Evolutionary conservation across 495 filamentous ascomycete genomes (phyloP).

Genomic region (Aspergillus avenaceus): DNA sequence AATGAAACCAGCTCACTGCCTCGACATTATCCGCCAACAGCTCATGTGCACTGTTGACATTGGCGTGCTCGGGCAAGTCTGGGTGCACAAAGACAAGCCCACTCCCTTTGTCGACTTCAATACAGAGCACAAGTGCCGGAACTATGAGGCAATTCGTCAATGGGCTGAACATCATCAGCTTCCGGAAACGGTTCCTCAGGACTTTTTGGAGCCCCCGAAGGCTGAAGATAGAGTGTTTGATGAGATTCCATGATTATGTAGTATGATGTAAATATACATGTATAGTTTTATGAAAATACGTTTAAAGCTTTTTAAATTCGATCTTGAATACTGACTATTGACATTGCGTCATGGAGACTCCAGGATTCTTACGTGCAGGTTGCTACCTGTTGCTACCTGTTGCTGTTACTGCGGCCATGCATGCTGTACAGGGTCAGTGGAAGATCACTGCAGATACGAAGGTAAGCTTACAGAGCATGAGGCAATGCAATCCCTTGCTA

Average conservation of each 20-base stretch:
- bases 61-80: slow-evolving; percentile 50
- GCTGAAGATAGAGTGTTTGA: slow-evolving; percentile 32
- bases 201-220: slow-evolving; percentile 40
- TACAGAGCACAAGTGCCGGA: slow-evolving; percentile 50
- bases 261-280: not conserved
- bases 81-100: slow-evolving; percentile 40
- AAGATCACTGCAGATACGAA: too few relatives aligned
- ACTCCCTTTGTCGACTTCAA: slow-evolving; percentile 52
- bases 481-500: too few relatives aligned
- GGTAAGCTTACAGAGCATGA: too few relatives aligned
- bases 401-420: too few relatives aligned
- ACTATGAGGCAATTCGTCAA: slow-evolving; percentile 47
- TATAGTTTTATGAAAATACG: too few relatives aligned
- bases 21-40: slow-evolving; percentile 52
- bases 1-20: slow-evolving; percentile 40
- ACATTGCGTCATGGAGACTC: too few relatives aligned
- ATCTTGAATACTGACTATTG: too few relatives aligned
- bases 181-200: slow-evolving; percentile 30
- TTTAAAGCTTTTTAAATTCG: too few relatives aligned
- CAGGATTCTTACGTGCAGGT: too few relatives aligned
- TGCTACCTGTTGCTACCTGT: too few relatives aligned
- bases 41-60: slow-evolving; percentile 54
- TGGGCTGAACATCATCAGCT: slow-evolving; percentile 50
- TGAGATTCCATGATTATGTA: slow-evolving; percentile 28
- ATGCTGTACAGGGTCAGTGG: too few relatives aligned